Percentiles rank a stretch among this genome's conserved stretches.
phyloP scores from a whole-genome alignment of 2,329 filamentous ascomycete species.

The Alternaria conjuncta region DNA sequence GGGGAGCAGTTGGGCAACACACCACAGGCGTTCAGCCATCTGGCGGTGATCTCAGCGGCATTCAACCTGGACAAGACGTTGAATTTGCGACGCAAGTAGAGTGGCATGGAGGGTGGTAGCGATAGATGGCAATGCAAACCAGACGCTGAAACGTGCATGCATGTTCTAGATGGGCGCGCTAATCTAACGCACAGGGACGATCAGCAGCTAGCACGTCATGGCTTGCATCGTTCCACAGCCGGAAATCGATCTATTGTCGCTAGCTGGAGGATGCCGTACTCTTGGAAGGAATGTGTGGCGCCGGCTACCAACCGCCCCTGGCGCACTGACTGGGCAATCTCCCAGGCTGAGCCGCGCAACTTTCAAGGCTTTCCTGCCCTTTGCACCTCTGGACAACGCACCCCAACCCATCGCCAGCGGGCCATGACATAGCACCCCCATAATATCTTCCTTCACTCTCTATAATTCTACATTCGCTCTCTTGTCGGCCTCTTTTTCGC shows the following conservation, averaged over 20 bases:
- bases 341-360: conserved; percentile 1
- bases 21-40: conserved; percentile 78
- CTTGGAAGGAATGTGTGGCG: conserved; percentile 17
- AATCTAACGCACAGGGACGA: conserved; percentile 8
- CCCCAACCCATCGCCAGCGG: conserved; percentile 2
- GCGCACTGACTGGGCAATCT: conserved; percentile 15
- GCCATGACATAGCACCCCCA: conserved; percentile 10
- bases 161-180: conserved; percentile 11
- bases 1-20: conserved; percentile 82
- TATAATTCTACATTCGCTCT: background rate
- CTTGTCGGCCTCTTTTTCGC: background rate
- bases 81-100: conserved; percentile 13
- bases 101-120: background rate
- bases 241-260: conserved; percentile 12
- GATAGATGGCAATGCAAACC: background rate
- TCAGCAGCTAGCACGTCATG: conserved; percentile 16
- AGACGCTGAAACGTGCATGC: background rate
- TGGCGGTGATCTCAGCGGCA: conserved; percentile 77
- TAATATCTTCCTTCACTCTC: background rate
- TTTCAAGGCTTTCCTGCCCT: conserved; percentile 9
- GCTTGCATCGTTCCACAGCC: conserved; percentile 8
- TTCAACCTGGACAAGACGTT: conserved; percentile 71
- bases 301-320: conserved; percentile 17
- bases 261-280: conserved; percentile 6
- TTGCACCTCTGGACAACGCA: background rate